A percentile compares a stretch with the other conserved stretches of the same genome.
Conservation (phyloP, 2,329 filamentous ascomycete genomes). For the Fusarium newnesense region DNA sequence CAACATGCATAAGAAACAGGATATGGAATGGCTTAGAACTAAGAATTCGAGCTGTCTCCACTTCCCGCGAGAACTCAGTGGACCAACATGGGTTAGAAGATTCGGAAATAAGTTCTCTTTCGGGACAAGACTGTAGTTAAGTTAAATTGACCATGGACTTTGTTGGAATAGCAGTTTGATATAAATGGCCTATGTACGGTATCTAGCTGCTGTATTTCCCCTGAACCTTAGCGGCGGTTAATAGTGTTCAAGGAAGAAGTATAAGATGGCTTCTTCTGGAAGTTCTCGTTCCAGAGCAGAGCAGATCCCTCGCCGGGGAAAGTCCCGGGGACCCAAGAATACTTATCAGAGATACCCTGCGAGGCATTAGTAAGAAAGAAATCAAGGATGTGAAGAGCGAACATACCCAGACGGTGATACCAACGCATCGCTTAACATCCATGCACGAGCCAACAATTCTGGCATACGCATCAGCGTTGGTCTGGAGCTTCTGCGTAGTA, state of each 20-base stretch:
- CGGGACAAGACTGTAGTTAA: background rate
- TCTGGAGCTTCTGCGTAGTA: conserved; percentile 7
- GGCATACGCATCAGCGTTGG: conserved; percentile 7
- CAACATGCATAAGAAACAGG: background rate
- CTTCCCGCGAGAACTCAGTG: background rate
- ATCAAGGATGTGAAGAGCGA: background rate
- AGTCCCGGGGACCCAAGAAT: conserved; percentile 8
- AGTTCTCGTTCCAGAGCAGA: conserved; percentile 16
- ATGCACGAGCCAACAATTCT: conserved; percentile 18
- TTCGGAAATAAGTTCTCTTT: background rate
- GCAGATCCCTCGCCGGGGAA: conserved; percentile 13
- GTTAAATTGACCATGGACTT: background rate
- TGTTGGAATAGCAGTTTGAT: background rate
- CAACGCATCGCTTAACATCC: conserved; percentile 21
- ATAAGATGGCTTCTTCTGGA: conserved; percentile 18
- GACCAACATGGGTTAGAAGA: background rate
- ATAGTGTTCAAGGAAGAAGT: conserved; percentile 17
- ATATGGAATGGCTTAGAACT: background rate
- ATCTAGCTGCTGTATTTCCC: background rate
- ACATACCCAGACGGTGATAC: conserved; percentile 20
- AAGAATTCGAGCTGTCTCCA: background rate
- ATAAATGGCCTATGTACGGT: background rate
- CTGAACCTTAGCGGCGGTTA: background rate
- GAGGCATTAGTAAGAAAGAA: background rate
- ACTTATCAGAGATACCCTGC: conserved; percentile 20